phyloP scores from a whole-genome alignment of 768 basidiomycete species.

The Coprinellus micaceus region DNA sequence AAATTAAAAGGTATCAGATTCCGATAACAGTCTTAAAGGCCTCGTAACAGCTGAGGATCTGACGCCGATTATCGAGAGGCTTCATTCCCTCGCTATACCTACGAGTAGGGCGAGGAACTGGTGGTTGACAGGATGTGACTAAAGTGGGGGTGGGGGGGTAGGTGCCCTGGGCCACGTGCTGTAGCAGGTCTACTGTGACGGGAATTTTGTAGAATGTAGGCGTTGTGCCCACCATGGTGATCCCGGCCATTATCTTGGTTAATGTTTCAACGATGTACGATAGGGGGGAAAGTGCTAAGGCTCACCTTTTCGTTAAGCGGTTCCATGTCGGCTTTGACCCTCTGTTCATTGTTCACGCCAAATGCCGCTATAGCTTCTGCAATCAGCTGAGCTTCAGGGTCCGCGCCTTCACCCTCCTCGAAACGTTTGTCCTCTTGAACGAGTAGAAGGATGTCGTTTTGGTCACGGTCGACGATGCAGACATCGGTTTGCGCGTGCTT shows the following conservation, averaged over 20 bases:
- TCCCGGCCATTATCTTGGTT: conserved; percentile 26
- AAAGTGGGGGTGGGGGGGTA: conserved; percentile 20
- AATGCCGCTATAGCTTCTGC: conserved; percentile 24
- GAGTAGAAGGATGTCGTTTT: conserved; percentile 20
- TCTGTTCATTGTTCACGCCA: conserved; percentile 15
- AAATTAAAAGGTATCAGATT: background rate
- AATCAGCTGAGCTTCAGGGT: conserved; percentile 17
- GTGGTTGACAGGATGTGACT: conserved; percentile 13
- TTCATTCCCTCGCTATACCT: conserved; percentile 27
- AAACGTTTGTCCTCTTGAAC: conserved; percentile 23
- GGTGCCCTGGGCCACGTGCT: conserved; percentile 11
- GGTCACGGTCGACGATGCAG: conserved; percentile 18
- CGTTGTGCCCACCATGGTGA: conserved; percentile 25
- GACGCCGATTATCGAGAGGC: conserved; percentile 25
- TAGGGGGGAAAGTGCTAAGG: background rate
- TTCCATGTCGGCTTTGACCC: conserved; percentile 3
- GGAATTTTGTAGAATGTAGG: conserved; percentile 30
- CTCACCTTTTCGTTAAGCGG: conserved; percentile 10
- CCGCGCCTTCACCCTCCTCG: background rate
- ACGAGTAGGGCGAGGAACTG: conserved; percentile 16
- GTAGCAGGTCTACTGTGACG: conserved; percentile 18
- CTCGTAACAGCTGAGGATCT: conserved; percentile 28
- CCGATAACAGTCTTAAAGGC: conserved; percentile 25
- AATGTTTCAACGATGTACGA: background rate
- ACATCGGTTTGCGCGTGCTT: conserved; percentile 16